Percentiles rank a stretch among this genome's conserved stretches.
phyloP scores from a whole-genome alignment of 2,329 filamentous ascomycete species.

The Neonectria coccinea region DNA sequence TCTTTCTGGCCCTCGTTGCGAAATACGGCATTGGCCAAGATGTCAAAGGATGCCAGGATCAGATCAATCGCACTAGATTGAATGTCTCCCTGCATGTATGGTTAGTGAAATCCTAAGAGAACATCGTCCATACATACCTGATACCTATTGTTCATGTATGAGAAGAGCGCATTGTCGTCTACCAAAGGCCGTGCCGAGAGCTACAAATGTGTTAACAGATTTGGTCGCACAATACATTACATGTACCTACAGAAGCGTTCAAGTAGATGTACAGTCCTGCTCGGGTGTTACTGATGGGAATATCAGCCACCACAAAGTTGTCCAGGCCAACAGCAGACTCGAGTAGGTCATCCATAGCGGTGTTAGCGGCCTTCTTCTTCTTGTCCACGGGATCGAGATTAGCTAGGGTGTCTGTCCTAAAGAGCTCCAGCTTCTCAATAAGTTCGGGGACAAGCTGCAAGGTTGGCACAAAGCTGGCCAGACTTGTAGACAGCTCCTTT shows the following conservation, averaged over 20 bases:
- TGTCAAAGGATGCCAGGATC: slow-evolving; percentile 88
- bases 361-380: slow-evolving; percentile 61
- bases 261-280: slow-evolving; percentile 88
- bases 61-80: slow-evolving; percentile 84
- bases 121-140: slow-evolving; percentile 63
- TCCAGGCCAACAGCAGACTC: slow-evolving; percentile 68
- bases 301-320: slow-evolving; percentile 68
- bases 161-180: slow-evolving; percentile 82
- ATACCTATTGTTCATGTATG: slow-evolving; percentile 86
- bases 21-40: slow-evolving; percentile 88
- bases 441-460: slow-evolving; percentile 68
- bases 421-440: slow-evolving; percentile 65
- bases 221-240: rapidly evolving
- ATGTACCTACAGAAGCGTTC: slow-evolving; percentile 75
- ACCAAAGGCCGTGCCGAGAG: slow-evolving; percentile 84
- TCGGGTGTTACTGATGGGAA: slow-evolving; percentile 79
- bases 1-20: slow-evolving; percentile 66
- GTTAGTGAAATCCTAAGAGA: slow-evolving; percentile 25
- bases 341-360: slow-evolving; percentile 67
- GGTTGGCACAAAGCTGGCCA: slow-evolving; percentile 67
- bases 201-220: slow-evolving; percentile 56
- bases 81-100: slow-evolving; percentile 71
- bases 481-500: slow-evolving; percentile 61
- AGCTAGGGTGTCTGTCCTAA: slow-evolving; percentile 67
- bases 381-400: slow-evolving; percentile 66